Conservation (phyloP, 1,284 basidiomycete genomes). For the Marasmius fiardii region DNA sequence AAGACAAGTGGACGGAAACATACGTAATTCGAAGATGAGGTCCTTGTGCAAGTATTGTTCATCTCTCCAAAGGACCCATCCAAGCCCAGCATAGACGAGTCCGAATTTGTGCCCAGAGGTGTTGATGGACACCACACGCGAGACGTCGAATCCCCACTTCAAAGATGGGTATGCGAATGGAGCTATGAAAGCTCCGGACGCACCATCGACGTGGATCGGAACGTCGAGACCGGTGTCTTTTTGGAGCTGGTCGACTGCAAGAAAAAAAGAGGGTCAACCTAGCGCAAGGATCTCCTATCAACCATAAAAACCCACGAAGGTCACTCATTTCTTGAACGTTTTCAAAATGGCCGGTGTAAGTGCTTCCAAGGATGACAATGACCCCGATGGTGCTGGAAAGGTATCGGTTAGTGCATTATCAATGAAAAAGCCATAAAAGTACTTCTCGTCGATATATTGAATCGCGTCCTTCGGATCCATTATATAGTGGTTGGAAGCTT, state of each 20-base stretch:
- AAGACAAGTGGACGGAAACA: conserved; percentile 12
- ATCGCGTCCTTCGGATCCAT: conserved; percentile 65
- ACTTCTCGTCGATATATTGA: conserved; percentile 67
- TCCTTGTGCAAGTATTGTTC: conserved; percentile 56
- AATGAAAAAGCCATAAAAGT: too few relatives aligned
- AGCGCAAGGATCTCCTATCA: background rate
- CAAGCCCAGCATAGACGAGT: conserved; percentile 63
- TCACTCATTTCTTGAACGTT: conserved; percentile 62
- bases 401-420: background rate
- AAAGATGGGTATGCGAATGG: conserved; percentile 61
- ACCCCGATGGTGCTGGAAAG: conserved; percentile 45
- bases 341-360: conserved; percentile 77
- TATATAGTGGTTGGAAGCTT: conserved; percentile 50
- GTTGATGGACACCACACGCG: conserved; percentile 67
- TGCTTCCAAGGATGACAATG: conserved; percentile 58
- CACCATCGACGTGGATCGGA: conserved; percentile 61
- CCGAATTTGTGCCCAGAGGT: conserved; percentile 70
- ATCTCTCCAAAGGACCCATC: conserved; percentile 65
- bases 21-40: conserved; percentile 67
- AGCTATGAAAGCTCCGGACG: conserved; percentile 62
- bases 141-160: conserved; percentile 64
- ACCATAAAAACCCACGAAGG: conserved; percentile 31
- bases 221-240: conserved; percentile 56
- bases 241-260: conserved; percentile 55
- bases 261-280: background rate